phyloP scores from a whole-genome alignment of 371 early-diverging fungal species.

The Choanephora cucurbitarum region DNA sequence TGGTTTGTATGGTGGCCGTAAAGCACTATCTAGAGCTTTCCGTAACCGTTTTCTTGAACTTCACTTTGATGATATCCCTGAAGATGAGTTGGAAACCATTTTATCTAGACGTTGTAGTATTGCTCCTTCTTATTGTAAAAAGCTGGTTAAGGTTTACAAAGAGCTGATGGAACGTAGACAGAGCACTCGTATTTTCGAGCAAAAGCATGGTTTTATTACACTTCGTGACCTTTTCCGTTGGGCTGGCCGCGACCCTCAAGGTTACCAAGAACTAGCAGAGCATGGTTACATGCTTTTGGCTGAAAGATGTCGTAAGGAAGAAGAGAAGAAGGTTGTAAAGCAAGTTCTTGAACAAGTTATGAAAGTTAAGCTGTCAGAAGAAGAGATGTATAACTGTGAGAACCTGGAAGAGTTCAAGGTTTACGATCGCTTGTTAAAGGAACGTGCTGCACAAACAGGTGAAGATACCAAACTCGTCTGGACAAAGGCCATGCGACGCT shows the following conservation, averaged over 20 bases:
- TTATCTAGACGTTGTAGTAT: conserved; percentile 82
- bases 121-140: conserved; percentile 89
- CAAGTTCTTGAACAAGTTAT: conserved; percentile 85
- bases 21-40: conserved; percentile 98
- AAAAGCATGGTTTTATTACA: conserved; percentile 93
- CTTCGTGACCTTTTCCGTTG: conserved; percentile 99
- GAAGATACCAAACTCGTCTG: conserved; percentile 75
- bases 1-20: conserved; percentile 98
- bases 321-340: conserved; percentile 84
- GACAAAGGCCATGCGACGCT: conserved; percentile 93
- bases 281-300: conserved; percentile 96
- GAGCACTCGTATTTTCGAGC: conserved; percentile 89
- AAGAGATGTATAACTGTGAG: conserved; percentile 65
- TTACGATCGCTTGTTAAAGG: conserved; percentile 33
- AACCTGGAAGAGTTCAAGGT: conserved; percentile 60
- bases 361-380: conserved; percentile 69
- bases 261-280: conserved; percentile 83
- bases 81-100: conserved; percentile 87
- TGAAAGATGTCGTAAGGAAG: conserved; percentile 86
- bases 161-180: conserved; percentile 81
- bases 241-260: conserved; percentile 86
- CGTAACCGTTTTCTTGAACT: conserved; percentile 99
- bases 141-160: conserved; percentile 88
- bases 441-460: conserved; percentile 24
- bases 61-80: conserved; percentile 94